These are phyloP conservation scores for Xylaria curta DNA, from an alignment of 495 filamentous ascomycete genomes.

Conservation along the genomic window DNA sequence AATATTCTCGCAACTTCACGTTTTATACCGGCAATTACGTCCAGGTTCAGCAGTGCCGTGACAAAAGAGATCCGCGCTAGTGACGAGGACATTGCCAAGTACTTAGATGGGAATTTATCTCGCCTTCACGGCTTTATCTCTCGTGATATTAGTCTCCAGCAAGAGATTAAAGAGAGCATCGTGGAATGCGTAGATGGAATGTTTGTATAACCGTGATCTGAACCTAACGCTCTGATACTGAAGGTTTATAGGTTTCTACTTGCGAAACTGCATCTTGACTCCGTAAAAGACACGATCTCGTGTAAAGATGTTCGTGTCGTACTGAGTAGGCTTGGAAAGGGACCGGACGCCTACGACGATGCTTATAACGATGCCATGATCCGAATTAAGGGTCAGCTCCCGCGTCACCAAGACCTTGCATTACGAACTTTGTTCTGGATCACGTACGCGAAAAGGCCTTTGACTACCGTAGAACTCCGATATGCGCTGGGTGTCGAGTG, in stretches of 20 bases:
- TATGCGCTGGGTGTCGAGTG: background rate
- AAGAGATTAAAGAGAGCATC: background rate
- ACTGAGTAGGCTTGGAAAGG: background rate
- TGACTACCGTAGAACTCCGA: background rate
- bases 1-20: constrained; percentile 1
- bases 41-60: background rate
- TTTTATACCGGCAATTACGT: background rate
- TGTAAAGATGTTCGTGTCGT: background rate
- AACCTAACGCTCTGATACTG: background rate
- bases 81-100: background rate
- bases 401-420: background rate
- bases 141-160: background rate
- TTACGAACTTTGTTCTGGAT: background rate
- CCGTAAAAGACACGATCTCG: background rate
- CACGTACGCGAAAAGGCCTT: background rate
- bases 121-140: background rate
- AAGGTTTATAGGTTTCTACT: background rate
- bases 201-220: background rate
- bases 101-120: background rate
- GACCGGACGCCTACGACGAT: background rate
- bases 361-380: background rate
- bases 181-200: background rate
- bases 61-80: background rate
- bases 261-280: background rate
- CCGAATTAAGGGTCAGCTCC: background rate